phyloP scores from a whole-genome alignment of 2,329 filamentous ascomycete species.

The Echinosphaeria canescens region DNA sequence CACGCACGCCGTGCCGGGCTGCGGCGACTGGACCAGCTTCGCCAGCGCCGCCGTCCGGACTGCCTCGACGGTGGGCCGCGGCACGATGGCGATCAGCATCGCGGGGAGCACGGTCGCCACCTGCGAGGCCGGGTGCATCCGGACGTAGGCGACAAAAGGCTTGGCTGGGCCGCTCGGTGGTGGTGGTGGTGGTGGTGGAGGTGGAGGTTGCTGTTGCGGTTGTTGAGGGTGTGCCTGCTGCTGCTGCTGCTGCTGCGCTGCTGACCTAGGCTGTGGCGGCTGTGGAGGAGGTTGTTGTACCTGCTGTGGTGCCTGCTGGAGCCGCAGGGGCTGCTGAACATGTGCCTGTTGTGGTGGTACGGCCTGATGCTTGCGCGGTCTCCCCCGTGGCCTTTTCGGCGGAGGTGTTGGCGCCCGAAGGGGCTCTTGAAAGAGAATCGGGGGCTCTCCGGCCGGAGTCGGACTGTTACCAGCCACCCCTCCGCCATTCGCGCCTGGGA shows the following conservation, averaged over 20 bases:
- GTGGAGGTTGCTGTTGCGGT: too few relatives aligned
- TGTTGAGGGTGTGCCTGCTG: conserved; percentile 6
- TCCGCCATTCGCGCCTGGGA: too few relatives aligned
- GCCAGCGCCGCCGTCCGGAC: conserved; percentile 36
- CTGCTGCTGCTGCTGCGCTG: conserved; percentile 8
- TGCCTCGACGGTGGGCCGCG: conserved; percentile 33
- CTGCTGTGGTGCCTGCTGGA: too few relatives aligned
- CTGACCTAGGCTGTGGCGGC: neutral
- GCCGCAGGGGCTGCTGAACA: neutral
- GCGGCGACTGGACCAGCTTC: too few relatives aligned
- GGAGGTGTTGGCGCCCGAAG: too few relatives aligned
- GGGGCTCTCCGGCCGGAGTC: too few relatives aligned
- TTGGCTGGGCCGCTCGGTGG: conserved; percentile 2
- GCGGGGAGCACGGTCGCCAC: conserved; percentile 20
- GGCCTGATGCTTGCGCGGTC: too few relatives aligned
- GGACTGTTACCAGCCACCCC: too few relatives aligned
- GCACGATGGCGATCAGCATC: conserved; percentile 49
- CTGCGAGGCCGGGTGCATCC: conserved; percentile 42
- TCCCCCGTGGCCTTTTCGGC: too few relatives aligned
- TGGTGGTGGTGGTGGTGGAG: conserved; percentile 2
- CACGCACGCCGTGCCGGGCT: conserved; percentile 33
- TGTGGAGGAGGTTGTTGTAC: too few relatives aligned
- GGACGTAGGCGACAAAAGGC: conserved; percentile 40
- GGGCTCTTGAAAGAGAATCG: too few relatives aligned
- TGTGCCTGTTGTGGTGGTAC: too few relatives aligned